Percentiles rank a stretch among this genome's conserved stretches.
phyloP scores from a whole-genome alignment of 2,329 filamentous ascomycete species.

The Penicillium sp. region DNA sequence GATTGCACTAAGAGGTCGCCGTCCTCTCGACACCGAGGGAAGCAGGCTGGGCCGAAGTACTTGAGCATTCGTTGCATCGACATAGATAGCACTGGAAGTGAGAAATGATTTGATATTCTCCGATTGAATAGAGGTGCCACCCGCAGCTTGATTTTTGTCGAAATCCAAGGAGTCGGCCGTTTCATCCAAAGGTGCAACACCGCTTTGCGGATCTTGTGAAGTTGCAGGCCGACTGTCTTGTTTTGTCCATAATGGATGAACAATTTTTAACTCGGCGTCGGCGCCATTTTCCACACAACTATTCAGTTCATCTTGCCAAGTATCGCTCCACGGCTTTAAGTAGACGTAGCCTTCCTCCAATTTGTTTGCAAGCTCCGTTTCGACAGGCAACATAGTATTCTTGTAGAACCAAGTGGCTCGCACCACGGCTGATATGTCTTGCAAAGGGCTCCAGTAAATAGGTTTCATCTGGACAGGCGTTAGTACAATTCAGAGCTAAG shows the following conservation, averaged over 20 bases:
- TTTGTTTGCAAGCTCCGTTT: conserved; percentile 82
- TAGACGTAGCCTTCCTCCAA: conserved; percentile 88
- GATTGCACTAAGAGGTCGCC: conserved; percentile 79
- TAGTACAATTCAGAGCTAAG: neutral
- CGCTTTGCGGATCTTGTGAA: conserved; percentile 38
- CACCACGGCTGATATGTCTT: conserved; percentile 78
- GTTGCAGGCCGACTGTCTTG: conserved; percentile 38
- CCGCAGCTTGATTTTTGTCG: conserved; percentile 44
- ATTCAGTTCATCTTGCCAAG: conserved; percentile 86
- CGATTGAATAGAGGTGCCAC: conserved; percentile 42
- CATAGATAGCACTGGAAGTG: conserved; percentile 82
- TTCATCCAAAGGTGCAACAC: conserved; percentile 23
- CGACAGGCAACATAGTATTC: conserved; percentile 89
- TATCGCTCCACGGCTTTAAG: conserved; percentile 82
- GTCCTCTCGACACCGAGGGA: conserved; percentile 80
- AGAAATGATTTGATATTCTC: conserved; percentile 61
- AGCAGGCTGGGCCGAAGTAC: conserved; percentile 81
- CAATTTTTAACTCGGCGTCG: conserved; percentile 85
- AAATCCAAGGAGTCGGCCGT: conserved; percentile 17
- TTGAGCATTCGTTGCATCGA: conserved; percentile 72
- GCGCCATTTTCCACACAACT: conserved; percentile 90
- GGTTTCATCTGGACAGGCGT: conserved; percentile 71
- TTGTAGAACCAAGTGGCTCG: conserved; percentile 97
- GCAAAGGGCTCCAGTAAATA: conserved; percentile 95
- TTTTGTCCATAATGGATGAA: conserved; percentile 76